Base-by-base conservation (phyloP, 78 protist species). In the Blattamonas nauphoetae region DNA sequence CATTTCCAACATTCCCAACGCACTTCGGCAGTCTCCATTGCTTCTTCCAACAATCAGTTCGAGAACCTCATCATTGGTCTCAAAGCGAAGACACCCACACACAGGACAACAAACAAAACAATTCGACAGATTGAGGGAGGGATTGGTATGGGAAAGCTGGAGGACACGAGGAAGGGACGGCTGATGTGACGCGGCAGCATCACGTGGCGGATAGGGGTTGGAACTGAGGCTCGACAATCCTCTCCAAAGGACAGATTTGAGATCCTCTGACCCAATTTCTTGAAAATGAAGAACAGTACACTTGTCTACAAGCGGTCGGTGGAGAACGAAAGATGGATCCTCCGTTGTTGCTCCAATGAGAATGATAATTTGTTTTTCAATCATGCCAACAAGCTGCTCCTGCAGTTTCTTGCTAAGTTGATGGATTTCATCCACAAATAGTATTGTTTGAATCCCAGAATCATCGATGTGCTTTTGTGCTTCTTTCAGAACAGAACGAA, bases 261-360 rank as follows among this genome's bases (percentile, higher is more conserved):
- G n/a, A 21, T 55, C 29, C n/a, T 55, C 32, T 35, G 1, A 3
- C 1, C 86, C 34, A 3, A 63, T 2, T 86, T 63, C 41, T 1
- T 86, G 41, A 5, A 86, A 45, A 41, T 63, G 41, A 1, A 55
- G 5, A 1, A 86, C 82, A 33, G n/a, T 1, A 1, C 78, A 29
- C 45, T 83, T 46, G 1, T 41, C 4, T 6, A 86, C 33, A 4
- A 86, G 45, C 32, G 84, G 71, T 2, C 35, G 35, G 34, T 86
- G 45, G 33, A 87, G 35, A 1, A 41, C 33, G 2, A 87, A 78
- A 4, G 85, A 78, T 1, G 89, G 89, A 79, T 87, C 78, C 4
- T 87, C 89, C 33, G 89, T 87, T 2, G 89, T 87, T 1, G 89
- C 89, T n/a, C 89, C 87, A 1, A 79, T 77, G 1, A 87, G 33